These are phyloP conservation scores for Dendrobium nobile DNA, from an alignment of 106 monocot genomes.

Conservation along the genomic window DNA sequence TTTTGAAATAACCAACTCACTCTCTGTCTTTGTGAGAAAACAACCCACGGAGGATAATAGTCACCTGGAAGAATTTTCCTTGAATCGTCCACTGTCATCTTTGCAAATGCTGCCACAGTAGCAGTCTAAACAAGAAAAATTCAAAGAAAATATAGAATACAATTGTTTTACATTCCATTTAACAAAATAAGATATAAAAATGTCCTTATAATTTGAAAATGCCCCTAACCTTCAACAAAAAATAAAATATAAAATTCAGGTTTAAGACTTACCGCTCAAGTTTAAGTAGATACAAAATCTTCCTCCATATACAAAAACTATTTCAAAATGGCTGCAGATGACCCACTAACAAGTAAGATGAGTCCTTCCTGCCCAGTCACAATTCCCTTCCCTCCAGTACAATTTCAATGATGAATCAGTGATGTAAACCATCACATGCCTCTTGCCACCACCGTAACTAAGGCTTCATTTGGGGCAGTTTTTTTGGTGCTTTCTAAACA, in stretches of 20 bases:
- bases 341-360: neutral
- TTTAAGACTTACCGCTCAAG: neutral
- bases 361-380: neutral
- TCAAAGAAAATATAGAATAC: neutral
- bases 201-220: neutral
- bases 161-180: neutral
- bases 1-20: slow-evolving; percentile 28
- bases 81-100: slow-evolving; percentile 79
- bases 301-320: neutral
- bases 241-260: neutral
- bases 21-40: slow-evolving; percentile 84
- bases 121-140: slow-evolving; percentile 46
- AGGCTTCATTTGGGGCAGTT: no score
- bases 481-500: no score
- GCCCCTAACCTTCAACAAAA: neutral
- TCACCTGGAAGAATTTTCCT: slow-evolving; percentile 67
- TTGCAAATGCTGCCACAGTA: slow-evolving; percentile 66
- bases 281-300: neutral
- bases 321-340: neutral
- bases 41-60: slow-evolving; percentile 91
- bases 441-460: neutral
- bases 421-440: neutral
- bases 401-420: neutral
- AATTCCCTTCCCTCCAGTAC: neutral
- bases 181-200: neutral